Evolutionary conservation across 805 yeast genomes (phyloP).

Genomic region (Spathaspora gorwiae): DNA sequence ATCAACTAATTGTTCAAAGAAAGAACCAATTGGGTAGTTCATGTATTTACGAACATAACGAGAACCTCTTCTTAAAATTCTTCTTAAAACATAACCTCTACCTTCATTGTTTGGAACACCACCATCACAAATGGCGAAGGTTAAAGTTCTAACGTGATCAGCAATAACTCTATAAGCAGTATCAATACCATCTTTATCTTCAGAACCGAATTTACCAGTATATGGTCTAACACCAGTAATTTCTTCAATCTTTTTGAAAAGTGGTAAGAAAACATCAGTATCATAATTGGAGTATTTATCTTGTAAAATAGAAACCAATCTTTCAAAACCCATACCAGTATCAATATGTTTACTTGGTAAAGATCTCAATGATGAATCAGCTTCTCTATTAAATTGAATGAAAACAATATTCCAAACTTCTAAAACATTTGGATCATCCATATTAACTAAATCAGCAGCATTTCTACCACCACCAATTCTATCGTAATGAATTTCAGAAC

Average conservation of each 20-base stretch:
- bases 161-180: conserved; percentile 98
- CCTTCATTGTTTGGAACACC: conserved; percentile 99
- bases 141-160: conserved; percentile 95
- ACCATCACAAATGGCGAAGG: conserved; percentile 95
- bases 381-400: conserved; percentile 93
- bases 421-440: conserved; percentile 96
- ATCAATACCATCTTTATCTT: conserved; percentile 90
- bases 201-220: conserved; percentile 88
- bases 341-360: conserved; percentile 95
- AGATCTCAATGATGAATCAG: conserved; percentile 71
- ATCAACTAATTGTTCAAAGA: conserved; percentile 89
- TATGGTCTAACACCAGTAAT: conserved; percentile 91
- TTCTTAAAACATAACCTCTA: conserved; percentile 95
- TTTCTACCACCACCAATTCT: conserved; percentile 99
- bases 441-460: conserved; percentile 83
- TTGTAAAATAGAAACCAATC: conserved; percentile 91
- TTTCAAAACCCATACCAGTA: conserved; percentile 98
- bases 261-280: conserved; percentile 92
- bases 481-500: conserved; percentile 96
- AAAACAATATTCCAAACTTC: conserved; percentile 98
- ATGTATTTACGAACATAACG: conserved; percentile 94
- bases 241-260: conserved; percentile 82
- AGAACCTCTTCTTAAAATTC: conserved; percentile 96
- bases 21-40: conserved; percentile 91
- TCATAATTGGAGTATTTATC: conserved; percentile 91